Base-by-base conservation (phyloP, 345 rosid species). In the Raphanus sativus region DNA sequence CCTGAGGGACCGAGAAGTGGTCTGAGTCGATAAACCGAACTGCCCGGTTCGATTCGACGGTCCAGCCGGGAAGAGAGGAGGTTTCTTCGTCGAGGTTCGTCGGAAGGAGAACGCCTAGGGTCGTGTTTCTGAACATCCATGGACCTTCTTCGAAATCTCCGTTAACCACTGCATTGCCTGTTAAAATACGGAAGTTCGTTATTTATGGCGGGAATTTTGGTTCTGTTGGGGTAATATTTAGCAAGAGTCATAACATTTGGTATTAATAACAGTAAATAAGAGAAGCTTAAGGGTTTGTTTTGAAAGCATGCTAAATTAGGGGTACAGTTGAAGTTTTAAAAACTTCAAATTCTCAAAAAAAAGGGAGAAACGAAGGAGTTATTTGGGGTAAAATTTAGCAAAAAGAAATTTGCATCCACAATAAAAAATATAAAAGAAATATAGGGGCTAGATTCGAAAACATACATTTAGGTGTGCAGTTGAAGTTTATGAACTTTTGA, bases 131-230 rank as follows among this genome's bases (percentile, higher is more conserved):
- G 79, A 87, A 89, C 97, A 93, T 84, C 96, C 96, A 94, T 1
- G 98, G 97, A 34, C 98, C 98, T 81, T 88, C 96, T 75, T 94
- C 98, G 6, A 91, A 84, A 67, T 90, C 97, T 3, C 97, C 94
- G 68, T 94, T 94, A 21, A 88, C 55, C 30, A 90, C 97, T n/a
- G 95, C 97, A 81, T 91, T 91, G 42, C 76, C 98, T 94, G 90
- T 65, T 8, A 24, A 48, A 24, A 25, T 0, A 21, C 30, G 67
- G 15, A 5, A 52, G 2, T 17, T 28, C 10, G n/a, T 62, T 60
- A 3, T 58, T 56, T 5, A 17, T 21, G 69, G 52, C 50, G 15
- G 69, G 30, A 42, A 6, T 40, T 59, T 26, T 21, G 10, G 21
- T 36, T 71, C 25, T 15, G 2, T 15, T 42, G 21, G 50, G 68